Evolutionary conservation across 495 filamentous ascomycete species (phyloP).

Genomic region (Talaromyces trachyspermus): DNA sequence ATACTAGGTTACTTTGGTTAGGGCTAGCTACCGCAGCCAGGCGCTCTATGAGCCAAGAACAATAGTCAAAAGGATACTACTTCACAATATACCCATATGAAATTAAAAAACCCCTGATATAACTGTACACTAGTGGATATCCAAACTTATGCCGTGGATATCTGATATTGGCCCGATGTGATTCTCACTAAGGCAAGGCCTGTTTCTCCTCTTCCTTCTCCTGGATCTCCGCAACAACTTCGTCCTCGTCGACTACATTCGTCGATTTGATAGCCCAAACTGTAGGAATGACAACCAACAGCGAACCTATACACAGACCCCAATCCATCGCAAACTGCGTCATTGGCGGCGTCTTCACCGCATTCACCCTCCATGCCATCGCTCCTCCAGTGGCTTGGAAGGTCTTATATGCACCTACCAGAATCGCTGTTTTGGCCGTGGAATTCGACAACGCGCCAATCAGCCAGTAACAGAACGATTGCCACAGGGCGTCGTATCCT

Average conservation of each 20-base stretch:
- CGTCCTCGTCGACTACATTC: constrained; percentile 11
- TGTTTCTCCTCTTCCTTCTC: constrained; percentile 1
- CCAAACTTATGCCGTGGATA: too few relatives aligned
- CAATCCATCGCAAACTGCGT: constrained; percentile 50
- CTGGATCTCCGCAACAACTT: neutral
- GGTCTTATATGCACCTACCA: constrained; percentile 86
- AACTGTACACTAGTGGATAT: too few relatives aligned
- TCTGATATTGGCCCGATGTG: too few relatives aligned
- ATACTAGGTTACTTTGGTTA: too few relatives aligned
- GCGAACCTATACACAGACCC: constrained; percentile 57
- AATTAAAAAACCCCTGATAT: too few relatives aligned
- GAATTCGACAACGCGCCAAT: constrained; percentile 87
- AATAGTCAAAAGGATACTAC: too few relatives aligned
- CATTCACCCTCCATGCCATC: constrained; percentile 73
- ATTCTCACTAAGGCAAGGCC: too few relatives aligned
- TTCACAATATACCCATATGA: too few relatives aligned
- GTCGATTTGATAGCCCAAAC: constrained; percentile 39
- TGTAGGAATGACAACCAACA: constrained; percentile 64
- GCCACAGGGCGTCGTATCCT: constrained; percentile 48
- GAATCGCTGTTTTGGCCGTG: constrained; percentile 75
- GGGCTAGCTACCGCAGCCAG: too few relatives aligned
- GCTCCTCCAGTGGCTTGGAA: constrained; percentile 86
- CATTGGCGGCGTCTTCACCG: constrained; percentile 52
- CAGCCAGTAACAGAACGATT: constrained; percentile 76
- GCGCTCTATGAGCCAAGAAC: too few relatives aligned